These are phyloP conservation scores for Lentinula sp. DNA, from an alignment of 768 basidiomycete species.

Conservation along the genomic window DNA sequence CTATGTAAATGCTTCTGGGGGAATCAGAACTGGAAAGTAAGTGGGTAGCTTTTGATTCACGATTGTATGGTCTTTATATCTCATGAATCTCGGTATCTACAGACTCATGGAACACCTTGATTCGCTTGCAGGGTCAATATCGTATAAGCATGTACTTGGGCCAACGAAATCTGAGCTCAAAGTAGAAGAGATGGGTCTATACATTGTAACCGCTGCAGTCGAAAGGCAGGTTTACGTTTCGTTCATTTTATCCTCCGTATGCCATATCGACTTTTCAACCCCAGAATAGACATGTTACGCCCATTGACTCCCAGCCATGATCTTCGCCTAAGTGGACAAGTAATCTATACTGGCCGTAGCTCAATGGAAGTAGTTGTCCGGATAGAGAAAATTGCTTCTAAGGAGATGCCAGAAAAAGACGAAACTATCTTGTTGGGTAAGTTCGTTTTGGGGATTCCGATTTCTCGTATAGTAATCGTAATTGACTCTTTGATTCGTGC, in stretches of 20 bases:
- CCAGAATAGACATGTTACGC: slow-evolving; percentile 62
- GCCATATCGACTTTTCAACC: not conserved
- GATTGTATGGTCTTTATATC: not conserved
- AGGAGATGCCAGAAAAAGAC: slow-evolving; percentile 28
- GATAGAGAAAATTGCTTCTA: slow-evolving; percentile 56
- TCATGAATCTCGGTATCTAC: not conserved
- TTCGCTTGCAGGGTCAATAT: slow-evolving; percentile 78
- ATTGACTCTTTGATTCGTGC: not conserved
- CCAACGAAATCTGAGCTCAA: slow-evolving; percentile 51
- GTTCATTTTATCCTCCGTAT: too few relatives aligned
- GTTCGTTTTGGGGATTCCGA: not conserved
- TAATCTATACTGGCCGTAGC: slow-evolving; percentile 69
- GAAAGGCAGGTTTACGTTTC: slow-evolving; percentile 45
- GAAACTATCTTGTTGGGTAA: slow-evolving; percentile 66
- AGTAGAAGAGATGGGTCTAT: slow-evolving; percentile 62
- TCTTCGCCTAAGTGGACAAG: slow-evolving; percentile 72
- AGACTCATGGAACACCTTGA: slow-evolving; percentile 79
- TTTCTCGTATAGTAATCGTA: not conserved
- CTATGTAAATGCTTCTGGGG: slow-evolving; percentile 67
- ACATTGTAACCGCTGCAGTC: slow-evolving; percentile 80
- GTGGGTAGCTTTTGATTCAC: slow-evolving; percentile 7
- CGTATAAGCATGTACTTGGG: slow-evolving; percentile 79
- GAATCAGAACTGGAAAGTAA: slow-evolving; percentile 63
- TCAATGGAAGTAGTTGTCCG: slow-evolving; percentile 86
- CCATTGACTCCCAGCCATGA: slow-evolving; percentile 57